phyloP scores from a whole-genome alignment of 352 stramenopile genomes.

The Globisporangium middletonii region DNA sequence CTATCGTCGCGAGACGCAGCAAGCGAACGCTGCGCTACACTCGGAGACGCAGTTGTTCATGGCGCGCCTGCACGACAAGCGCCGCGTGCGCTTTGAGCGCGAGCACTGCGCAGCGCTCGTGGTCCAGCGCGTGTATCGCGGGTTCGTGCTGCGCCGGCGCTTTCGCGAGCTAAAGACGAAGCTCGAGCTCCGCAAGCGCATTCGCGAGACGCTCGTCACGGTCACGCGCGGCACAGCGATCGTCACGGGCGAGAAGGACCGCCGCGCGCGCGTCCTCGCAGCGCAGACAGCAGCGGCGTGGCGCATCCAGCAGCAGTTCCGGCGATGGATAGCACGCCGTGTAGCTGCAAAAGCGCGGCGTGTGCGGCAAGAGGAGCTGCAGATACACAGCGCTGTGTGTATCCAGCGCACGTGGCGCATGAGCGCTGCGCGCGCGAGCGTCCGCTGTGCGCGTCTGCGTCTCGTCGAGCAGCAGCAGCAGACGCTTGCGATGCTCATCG shows the following conservation, averaged over 20 bases:
- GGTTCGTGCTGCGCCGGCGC: constrained; percentile 36
- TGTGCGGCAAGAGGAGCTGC: constrained; percentile 21
- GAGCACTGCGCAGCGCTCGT: constrained; percentile 41
- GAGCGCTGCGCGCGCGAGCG: constrained; percentile 15
- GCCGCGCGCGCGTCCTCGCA: constrained; percentile 17
- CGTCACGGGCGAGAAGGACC: constrained; percentile 54
- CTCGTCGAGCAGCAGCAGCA: constrained; percentile 19
- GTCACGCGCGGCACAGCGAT: constrained; percentile 62
- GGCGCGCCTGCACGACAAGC: constrained; percentile 22
- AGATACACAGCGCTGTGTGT: constrained; percentile 5
- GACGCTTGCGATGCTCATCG: constrained; percentile 18
- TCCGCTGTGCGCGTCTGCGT: constrained; percentile 21
- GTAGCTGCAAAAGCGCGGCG: constrained; percentile 25
- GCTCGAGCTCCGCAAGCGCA: constrained; percentile 57
- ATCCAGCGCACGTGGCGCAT: constrained; percentile 40
- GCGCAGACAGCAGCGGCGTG: constrained; percentile 21
- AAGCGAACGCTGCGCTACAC: constrained; percentile 22
- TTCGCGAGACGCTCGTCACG: constrained; percentile 47
- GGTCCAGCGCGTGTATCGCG: constrained; percentile 51
- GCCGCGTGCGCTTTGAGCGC: constrained; percentile 21
- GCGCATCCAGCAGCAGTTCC: constrained; percentile 34
- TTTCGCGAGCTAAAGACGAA: constrained; percentile 45
- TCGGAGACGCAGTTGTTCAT: constrained; percentile 47
- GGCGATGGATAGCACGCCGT: constrained; percentile 19
- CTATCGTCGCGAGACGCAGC: constrained; percentile 14